phyloP scores from a whole-genome alignment of 805 yeast species.

The Torulaspora quercuum region DNA sequence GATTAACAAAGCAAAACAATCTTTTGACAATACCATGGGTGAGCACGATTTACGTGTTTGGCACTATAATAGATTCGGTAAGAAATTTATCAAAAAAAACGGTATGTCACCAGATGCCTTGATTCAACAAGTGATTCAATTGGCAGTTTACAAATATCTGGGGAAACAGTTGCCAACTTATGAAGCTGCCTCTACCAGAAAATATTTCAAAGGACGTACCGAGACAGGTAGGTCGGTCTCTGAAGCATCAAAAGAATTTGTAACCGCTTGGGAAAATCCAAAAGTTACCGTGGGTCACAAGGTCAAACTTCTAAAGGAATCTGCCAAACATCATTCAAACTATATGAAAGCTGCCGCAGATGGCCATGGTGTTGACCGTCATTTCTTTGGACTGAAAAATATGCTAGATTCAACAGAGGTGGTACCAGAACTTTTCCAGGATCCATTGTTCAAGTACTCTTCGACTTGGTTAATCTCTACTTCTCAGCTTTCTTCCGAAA shows the following conservation, averaged over 20 bases:
- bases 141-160: conserved; percentile 80
- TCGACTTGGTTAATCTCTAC: conserved; percentile 83
- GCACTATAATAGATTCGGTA: conserved; percentile 83
- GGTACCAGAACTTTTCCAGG: conserved; percentile 65
- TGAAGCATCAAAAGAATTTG: conserved; percentile 63
- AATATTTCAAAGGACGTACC: conserved; percentile 84
- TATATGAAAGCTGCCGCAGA: conserved; percentile 74
- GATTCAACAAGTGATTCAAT: conserved; percentile 85
- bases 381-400: conserved; percentile 81
- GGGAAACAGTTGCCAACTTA: conserved; percentile 86
- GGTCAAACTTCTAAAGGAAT: conserved; percentile 63
- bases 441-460: conserved; percentile 73
- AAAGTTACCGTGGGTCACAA: conserved; percentile 48
- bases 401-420: conserved; percentile 49
- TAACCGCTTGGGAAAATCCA: conserved; percentile 65
- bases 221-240: conserved; percentile 90
- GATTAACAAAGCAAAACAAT: conserved; percentile 53
- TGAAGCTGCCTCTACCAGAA: conserved; percentile 93
- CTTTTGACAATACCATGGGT: conserved; percentile 51
- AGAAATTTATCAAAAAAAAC: conserved; percentile 75
- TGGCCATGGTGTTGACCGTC: conserved; percentile 92
- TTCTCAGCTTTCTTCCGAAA: conserved; percentile 81
- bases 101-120: conserved; percentile 92
- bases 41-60: conserved; percentile 74
- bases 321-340: conserved; percentile 68